Evolutionary conservation across 148 eudicot genomes (phyloP), one percentile per base, ranked within the genome.

Genomic region (Nepenthes gracilis): DNA sequence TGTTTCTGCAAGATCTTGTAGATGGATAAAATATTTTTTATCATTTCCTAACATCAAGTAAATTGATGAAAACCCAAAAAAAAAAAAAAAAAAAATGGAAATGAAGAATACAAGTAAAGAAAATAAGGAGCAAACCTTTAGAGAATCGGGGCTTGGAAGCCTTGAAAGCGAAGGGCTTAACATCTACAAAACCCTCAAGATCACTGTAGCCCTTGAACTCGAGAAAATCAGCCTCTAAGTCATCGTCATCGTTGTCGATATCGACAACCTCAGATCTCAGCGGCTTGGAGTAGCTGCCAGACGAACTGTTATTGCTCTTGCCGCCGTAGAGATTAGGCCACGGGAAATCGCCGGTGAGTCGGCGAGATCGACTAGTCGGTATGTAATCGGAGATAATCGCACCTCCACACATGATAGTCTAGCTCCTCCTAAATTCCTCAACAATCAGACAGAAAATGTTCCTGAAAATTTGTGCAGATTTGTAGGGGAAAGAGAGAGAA

Each of bases 221-320:
- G 47, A 57, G 77, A 69, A 82, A 88, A 86, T 86, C 98, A 67
- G 89, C 89, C 60, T 93, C 98, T 68, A 93, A 93, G 54, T 79
- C 82, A 73, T 74, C 82, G 60, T 58, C 67, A 12, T 63, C 74
- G n/a, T 64, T 64, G 34, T 45, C 48, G n/a, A 70, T 60, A 45
- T 69, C 69, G 14, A 72, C 50, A 52, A 78, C 43, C 64, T 53
- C 59, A 60, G 96, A 80, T 75, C 85, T 63, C 66, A 71, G 66
- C 4, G 78, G 84, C 78, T 84, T 85, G 12, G 88, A 81, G 73
- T 67, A 72, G 58, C 67, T 74, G 13, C 35, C 50, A 11, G 66
- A 64, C 58, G 34, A 66, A 1, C 67, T 69, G 66, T 68, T 70
- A 32, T 61, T 57, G 4, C 13, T 33, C 12, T 37, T 48, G n/a